Evolutionary conservation across 1,139 yeast species (phyloP), one percentile per base, ranked within the genome.

Genomic region (Suhomyces coccinellae): DNA sequence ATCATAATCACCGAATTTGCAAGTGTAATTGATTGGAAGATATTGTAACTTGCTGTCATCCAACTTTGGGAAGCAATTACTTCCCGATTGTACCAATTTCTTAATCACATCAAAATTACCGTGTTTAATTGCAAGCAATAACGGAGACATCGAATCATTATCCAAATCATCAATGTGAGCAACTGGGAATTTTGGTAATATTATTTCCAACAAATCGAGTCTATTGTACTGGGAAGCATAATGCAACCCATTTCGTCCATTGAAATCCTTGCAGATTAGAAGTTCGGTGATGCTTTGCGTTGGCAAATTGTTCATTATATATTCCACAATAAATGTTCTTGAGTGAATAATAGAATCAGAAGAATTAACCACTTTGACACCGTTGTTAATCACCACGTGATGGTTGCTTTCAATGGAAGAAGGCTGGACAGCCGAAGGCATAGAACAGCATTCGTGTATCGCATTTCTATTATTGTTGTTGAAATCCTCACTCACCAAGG

Each of bases 11-110:
- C 97, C 97, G 50, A 81, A 79, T 57, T 87, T 86, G 63, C 99
- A 93, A 1, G 98, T 97, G 59, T 87, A 82, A 57, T 88, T 89
- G 34, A 93, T 73, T 0, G 99, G 98, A 38, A 89, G 76, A 59
- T 90, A 89, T 51, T 76, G 80, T 24, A 80, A 73, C 46, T 69
- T 75, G 17, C 68, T 66, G 34, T 79, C 82, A 51, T 69, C 71
- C 36, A 71, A 70, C 46, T 65, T 65, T 0, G 89, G 87, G 41
- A 77, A 76, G 8, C 85, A 79, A 51, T 78, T 77, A 24, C 84
- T 75, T 2, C 85, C 83, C 39, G 73, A 68, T 41, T 66, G 61
- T 3, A 73, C 66, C 42, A 74, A 62, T 39, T 59, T 61, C 22
- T 74, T 61, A 32, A 87, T 73, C 3, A 76, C 75, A 6, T 77